Percentiles rank a stretch among this genome's conserved stretches.
Conservation (phyloP, 2,329 filamentous ascomycete species). For the Exserohilum turcica region DNA sequence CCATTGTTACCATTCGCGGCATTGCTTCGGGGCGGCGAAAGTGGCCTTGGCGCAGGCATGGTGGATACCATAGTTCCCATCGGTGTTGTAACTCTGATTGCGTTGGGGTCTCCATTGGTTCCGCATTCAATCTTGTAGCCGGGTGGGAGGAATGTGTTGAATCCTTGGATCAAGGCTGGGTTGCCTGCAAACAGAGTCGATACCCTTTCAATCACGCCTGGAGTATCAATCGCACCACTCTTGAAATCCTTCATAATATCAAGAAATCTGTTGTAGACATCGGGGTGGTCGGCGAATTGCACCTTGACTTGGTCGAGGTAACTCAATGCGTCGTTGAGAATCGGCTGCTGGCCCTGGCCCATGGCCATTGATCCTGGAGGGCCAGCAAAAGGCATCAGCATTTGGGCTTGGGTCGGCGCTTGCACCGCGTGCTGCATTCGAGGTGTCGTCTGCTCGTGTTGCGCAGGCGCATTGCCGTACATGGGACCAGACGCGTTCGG, state of each 20-base stretch:
- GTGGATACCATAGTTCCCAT: slow-evolving; percentile 96
- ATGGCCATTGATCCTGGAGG: slow-evolving; percentile 61
- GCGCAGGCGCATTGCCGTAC: slow-evolving; percentile 73
- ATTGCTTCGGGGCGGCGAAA: slow-evolving; percentile 54
- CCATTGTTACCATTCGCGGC: slow-evolving; percentile 60
- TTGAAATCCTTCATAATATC: slow-evolving; percentile 99
- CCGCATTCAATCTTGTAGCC: slow-evolving; percentile 97
- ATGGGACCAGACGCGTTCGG: slow-evolving; percentile 66
- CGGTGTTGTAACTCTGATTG: slow-evolving; percentile 93
- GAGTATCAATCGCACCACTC: slow-evolving; percentile 97
- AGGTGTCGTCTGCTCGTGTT: slow-evolving; percentile 59
- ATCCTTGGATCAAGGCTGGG: slow-evolving; percentile 93
- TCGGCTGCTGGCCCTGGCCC: slow-evolving; percentile 81
- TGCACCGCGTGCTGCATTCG: slow-evolving; percentile 66
- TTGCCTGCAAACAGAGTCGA: slow-evolving; percentile 95
- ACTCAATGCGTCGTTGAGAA: slow-evolving; percentile 84
- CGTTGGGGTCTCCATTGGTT: slow-evolving; percentile 89
- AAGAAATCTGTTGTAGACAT: slow-evolving; percentile 95
- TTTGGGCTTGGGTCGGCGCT: slow-evolving; percentile 58
- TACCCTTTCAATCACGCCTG: slow-evolving; percentile 94
- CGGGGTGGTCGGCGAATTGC: slow-evolving; percentile 93
- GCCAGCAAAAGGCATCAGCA: slow-evolving; percentile 56
- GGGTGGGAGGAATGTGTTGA: slow-evolving; percentile 95
- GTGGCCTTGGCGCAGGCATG: slow-evolving; percentile 64
- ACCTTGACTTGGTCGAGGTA: slow-evolving; percentile 99